Percentiles rank a stretch among this genome's conserved stretches.
These are phyloP conservation scores for Knoxdaviesia capensis DNA, from an alignment of 2,329 filamentous ascomycete species.

Conservation along the genomic window DNA sequence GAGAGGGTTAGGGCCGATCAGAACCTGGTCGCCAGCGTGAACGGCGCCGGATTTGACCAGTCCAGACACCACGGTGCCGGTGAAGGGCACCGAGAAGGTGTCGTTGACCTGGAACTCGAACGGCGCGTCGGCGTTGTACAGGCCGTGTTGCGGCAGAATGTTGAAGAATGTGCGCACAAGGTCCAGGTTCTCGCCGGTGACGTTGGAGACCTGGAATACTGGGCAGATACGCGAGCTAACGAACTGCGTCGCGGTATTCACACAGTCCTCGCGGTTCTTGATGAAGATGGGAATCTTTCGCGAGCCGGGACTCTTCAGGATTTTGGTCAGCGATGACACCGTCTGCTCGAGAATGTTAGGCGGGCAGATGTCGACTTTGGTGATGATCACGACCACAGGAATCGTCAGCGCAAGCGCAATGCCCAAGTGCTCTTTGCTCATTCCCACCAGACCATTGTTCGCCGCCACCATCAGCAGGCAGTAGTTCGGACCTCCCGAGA, in stretches of 20 bases:
- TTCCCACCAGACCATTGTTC: slow-evolving; percentile 90
- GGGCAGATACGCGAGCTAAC: slow-evolving; percentile 90
- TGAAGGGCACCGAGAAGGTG: slow-evolving; percentile 93
- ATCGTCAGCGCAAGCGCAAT: slow-evolving; percentile 90
- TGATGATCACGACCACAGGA: slow-evolving; percentile 92
- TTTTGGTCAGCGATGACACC: slow-evolving; percentile 74
- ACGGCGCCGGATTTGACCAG: slow-evolving; percentile 78
- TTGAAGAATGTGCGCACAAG: slow-evolving; percentile 86
- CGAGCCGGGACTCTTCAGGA: slow-evolving; percentile 82
- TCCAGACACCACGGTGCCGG: slow-evolving; percentile 87
- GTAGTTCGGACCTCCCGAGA: slow-evolving; percentile 92
- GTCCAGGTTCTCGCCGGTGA: slow-evolving; percentile 80
- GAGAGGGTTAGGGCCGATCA: slow-evolving; percentile 76
- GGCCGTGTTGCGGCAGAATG: slow-evolving; percentile 82
- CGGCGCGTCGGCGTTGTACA: slow-evolving; percentile 70
- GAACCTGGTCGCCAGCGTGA: slow-evolving; percentile 73
- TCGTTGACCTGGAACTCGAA: slow-evolving; percentile 96
- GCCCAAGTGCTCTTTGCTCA: slow-evolving; percentile 95
- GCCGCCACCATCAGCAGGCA: slow-evolving; percentile 96
- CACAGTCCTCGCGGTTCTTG: slow-evolving; percentile 73
- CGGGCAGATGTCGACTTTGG: slow-evolving; percentile 96
- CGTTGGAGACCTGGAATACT: slow-evolving; percentile 95
- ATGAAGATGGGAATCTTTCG: slow-evolving; percentile 94
- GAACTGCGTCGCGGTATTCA: slow-evolving; percentile 91
- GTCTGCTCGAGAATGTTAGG: slow-evolving; percentile 91